Evolutionary conservation across 495 filamentous ascomycete species (phyloP).

Genomic region (Haplographium delicatum): DNA sequence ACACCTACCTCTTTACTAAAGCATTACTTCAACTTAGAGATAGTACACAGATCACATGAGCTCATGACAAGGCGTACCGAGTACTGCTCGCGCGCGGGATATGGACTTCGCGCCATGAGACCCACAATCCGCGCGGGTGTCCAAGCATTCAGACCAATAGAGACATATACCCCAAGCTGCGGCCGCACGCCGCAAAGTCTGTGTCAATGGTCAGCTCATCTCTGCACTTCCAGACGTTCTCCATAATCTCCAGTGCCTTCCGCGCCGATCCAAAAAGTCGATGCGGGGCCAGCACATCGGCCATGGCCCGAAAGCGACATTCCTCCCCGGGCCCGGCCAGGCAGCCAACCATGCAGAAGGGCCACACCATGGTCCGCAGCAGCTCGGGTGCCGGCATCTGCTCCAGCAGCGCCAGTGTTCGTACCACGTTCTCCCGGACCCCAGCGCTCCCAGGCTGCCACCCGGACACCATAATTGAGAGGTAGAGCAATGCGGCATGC

Average conservation of each 20-base stretch:
- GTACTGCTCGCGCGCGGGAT: not conserved
- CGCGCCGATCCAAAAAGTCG: conserved; percentile 25
- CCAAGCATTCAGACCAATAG: conserved; percentile 7
- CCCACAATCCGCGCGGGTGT: conserved; percentile 8
- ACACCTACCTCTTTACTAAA: not conserved
- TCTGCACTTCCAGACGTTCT: conserved; percentile 23
- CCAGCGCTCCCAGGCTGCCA: conserved; percentile 40
- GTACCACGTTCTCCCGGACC: conserved; percentile 28
- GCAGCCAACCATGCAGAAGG: conserved; percentile 30
- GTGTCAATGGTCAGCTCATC: conserved; percentile 10
- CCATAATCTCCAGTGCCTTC: conserved; percentile 29
- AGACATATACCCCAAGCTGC: conserved; percentile 8
- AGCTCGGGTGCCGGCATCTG: conserved; percentile 21
- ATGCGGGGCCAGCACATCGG: conserved; percentile 18
- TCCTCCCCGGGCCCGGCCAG: conserved; percentile 26
- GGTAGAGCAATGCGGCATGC: conserved; percentile 43
- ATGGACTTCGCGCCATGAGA: conserved; percentile 1
- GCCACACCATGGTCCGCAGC: conserved; percentile 30
- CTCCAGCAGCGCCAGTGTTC: conserved; percentile 24
- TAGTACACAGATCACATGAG: not conserved
- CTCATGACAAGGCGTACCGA: not conserved
- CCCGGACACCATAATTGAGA: conserved; percentile 44
- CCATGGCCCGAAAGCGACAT: conserved; percentile 22
- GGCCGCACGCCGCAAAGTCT: conserved; percentile 4
- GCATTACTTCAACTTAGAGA: no score